Conservation (phyloP, 2,329 filamentous ascomycete genomes). For the Aspergillus ochraceus region DNA sequence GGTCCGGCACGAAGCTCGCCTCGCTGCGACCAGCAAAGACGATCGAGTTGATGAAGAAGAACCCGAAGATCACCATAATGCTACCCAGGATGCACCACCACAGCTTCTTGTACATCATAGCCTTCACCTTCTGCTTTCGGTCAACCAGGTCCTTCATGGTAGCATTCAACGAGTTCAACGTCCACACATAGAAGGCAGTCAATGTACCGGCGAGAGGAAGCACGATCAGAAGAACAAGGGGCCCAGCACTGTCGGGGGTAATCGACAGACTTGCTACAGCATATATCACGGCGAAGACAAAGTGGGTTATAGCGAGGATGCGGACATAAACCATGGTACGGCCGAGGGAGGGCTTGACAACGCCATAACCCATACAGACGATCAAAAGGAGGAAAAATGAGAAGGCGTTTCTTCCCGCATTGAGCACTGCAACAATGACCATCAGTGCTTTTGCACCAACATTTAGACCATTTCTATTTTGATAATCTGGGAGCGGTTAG, state of each 20-base stretch:
- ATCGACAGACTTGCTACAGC: conserved; percentile 85
- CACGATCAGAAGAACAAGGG: conserved; percentile 88
- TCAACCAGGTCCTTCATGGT: conserved; percentile 97
- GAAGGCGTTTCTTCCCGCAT: conserved; percentile 93
- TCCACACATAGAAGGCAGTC: conserved; percentile 98
- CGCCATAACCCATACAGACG: conserved; percentile 98
- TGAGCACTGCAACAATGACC: conserved; percentile 87
- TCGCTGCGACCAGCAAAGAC: conserved; percentile 83
- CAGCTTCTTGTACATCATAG: conserved; percentile 93
- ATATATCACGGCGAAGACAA: conserved; percentile 92
- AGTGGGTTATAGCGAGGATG: conserved; percentile 86
- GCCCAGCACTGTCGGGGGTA: conserved; percentile 84
- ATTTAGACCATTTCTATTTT: conserved; percentile 86
- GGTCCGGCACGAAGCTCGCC: conserved; percentile 88
- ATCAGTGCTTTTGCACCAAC: conserved; percentile 80
- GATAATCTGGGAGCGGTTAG: conserved; percentile 68
- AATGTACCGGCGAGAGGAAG: conserved; percentile 87
- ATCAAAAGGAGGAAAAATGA: conserved; percentile 97
- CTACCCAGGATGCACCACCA: conserved; percentile 96
- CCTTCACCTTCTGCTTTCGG: conserved; percentile 90
- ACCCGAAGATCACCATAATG: conserved; percentile 93
- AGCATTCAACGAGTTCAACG: conserved; percentile 86
- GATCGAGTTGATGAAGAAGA: conserved; percentile 98
- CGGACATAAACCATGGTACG: conserved; percentile 93
- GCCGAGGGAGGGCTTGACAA: conserved; percentile 89